phyloP scores from a whole-genome alignment of 257 asterid genomes.

The Solanum piurae region DNA sequence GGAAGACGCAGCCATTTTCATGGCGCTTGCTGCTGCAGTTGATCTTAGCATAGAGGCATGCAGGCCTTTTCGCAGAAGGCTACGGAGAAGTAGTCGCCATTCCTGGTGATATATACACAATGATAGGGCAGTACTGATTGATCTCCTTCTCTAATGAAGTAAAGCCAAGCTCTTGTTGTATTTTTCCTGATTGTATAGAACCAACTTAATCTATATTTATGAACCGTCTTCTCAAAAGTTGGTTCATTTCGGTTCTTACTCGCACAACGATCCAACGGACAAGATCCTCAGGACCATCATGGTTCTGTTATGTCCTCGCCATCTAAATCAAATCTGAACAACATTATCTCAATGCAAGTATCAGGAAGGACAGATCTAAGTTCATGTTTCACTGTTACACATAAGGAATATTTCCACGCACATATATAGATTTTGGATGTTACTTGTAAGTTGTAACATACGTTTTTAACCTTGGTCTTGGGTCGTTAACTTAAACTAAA shows the following conservation, averaged over 20 bases:
- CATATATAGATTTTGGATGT: neutral
- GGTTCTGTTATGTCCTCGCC: neutral
- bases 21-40: slow-evolving; percentile 95
- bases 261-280: neutral
- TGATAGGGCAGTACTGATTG: neutral
- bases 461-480: neutral
- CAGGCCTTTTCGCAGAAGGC: slow-evolving; percentile 64
- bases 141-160: neutral
- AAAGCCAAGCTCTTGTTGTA: neutral
- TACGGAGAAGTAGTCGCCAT: slow-evolving; percentile 45
- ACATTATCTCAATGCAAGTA: neutral
- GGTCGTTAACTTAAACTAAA: neutral
- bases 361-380: neutral
- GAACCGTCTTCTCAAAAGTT: neutral
- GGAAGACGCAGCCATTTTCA: slow-evolving; percentile 93
- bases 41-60: slow-evolving; percentile 93
- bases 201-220: neutral
- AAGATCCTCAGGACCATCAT: neutral
- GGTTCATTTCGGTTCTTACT: neutral
- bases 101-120: slow-evolving; percentile 40
- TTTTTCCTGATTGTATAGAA: neutral
- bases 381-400: neutral
- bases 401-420: neutral
- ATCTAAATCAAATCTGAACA: neutral
- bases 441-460: neutral